Evolutionary conservation across 768 basidiomycete genomes (phyloP), one percentile per base, ranked within the genome.

Genomic region (Lactarius quietus): DNA sequence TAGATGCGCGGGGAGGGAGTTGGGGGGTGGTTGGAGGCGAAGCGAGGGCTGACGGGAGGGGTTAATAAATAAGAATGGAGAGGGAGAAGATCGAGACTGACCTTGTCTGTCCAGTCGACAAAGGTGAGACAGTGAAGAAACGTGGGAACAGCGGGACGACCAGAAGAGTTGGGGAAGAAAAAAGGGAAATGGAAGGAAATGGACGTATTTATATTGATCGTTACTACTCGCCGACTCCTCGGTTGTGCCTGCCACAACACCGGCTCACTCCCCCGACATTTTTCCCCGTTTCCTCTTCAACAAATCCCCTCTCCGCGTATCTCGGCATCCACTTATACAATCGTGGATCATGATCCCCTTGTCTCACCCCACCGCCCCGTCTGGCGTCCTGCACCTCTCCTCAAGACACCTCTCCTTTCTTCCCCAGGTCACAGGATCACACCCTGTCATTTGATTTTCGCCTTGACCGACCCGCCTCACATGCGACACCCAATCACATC

Each of bases 101-200:
- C 66, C 65, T 66, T 66, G 65, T 66, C 54, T 54, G 48, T 45
- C 33, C 38, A 6, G 54, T 45, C 53, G 41, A 65, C 38, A 65
- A 62, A 29, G 52, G 56, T 54, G 65, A 66, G 57, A 58, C 60
- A 61, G 65, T 43, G 38, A 29, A 36, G 3, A 54, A 53, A 61
- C 36, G 52, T 43, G 28, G 57, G 51, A 53, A 41, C 26, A 53
- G 64, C 64, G 64, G 59, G 55, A 61, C 48, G 60, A 66, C 29
- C 23, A 59, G 63, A 31, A n/a, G 61, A 58, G 52, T 43, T 62
- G 65, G 65, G 65, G 65, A 61, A 43, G 51, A 54, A 66, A 66
- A 66, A 66, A 65, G 64, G 65, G 65, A 62, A 66, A 62, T 53
- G 65, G 65, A 66, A 62, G 65, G 56, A 31, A 65, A 57, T 9